phyloP scores from a whole-genome alignment of 192 early-diverging fungal genomes.

The Coemansia sp. region DNA sequence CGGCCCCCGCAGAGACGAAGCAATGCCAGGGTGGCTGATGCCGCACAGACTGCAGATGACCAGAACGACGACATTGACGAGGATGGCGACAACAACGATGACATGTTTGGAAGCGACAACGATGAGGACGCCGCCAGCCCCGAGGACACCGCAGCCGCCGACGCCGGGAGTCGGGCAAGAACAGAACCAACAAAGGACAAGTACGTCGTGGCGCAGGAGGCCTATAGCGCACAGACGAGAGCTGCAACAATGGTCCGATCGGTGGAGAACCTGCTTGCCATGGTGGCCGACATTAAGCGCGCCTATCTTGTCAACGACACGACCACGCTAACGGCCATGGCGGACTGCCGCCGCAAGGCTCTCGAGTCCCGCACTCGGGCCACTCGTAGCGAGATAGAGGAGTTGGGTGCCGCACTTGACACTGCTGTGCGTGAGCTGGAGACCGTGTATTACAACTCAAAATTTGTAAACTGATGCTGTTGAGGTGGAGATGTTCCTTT shows the following conservation, averaged over 20 bases:
- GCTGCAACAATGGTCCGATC: constrained; percentile 54
- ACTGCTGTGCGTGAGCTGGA: constrained; percentile 48
- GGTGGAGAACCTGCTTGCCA: constrained; percentile 48
- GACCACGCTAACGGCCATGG: constrained; percentile 29
- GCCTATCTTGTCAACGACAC: constrained; percentile 53
- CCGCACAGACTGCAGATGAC: background rate
- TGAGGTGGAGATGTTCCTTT: background rate
- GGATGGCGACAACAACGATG: constrained; percentile 6
- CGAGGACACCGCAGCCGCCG: background rate
- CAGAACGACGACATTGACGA: background rate
- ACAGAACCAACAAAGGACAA: constrained; percentile 48
- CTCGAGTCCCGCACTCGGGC: constrained; percentile 23
- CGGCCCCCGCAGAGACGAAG: constrained; percentile 1
- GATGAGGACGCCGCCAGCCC: background rate
- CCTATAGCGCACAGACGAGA: constrained; percentile 49
- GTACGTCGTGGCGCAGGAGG: constrained; percentile 47
- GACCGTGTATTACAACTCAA: constrained; percentile 51
- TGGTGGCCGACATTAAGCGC: constrained; percentile 50
- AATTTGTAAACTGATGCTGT: constrained; percentile 19
- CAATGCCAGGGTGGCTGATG: background rate
- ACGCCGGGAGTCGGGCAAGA: background rate
- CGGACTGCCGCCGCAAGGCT: constrained; percentile 30
- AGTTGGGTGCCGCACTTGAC: constrained; percentile 38
- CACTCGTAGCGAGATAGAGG: constrained; percentile 32
- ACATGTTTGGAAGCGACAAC: background rate